A percentile compares a stretch with the other conserved stretches of the same genome.
phyloP scores from a whole-genome alignment of 2,329 filamentous ascomycete species.

The Fusarium sp. region DNA sequence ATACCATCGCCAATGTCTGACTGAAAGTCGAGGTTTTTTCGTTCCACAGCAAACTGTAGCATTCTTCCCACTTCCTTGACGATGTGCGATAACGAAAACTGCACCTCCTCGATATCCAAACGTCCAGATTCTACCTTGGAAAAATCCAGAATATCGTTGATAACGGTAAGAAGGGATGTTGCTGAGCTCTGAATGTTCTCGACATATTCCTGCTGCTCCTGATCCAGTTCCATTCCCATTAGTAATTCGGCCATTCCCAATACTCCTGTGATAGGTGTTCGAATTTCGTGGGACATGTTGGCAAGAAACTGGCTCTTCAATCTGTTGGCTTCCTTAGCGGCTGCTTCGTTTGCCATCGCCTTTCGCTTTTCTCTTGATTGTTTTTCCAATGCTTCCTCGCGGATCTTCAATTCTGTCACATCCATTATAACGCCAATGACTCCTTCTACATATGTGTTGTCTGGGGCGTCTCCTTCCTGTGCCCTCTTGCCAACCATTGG shows the following conservation, averaged over 20 bases:
- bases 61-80: conserved; percentile 86
- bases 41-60: conserved; percentile 85
- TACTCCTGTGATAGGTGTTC: conserved; percentile 82
- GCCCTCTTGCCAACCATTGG: conserved; percentile 71
- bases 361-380: conserved; percentile 77
- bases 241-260: conserved; percentile 84
- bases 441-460: conserved; percentile 70
- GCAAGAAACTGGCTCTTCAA: conserved; percentile 85
- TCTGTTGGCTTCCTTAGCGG: conserved; percentile 82
- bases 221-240: conserved; percentile 73
- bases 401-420: conserved; percentile 74
- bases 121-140: conserved; percentile 86
- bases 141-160: conserved; percentile 92
- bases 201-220: conserved; percentile 80
- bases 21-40: conserved; percentile 80
- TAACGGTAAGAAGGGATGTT: conserved; percentile 85
- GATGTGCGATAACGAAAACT: conserved; percentile 79
- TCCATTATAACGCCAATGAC: conserved; percentile 86
- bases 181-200: conserved; percentile 84
- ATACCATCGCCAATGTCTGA: conserved; percentile 73
- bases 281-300: conserved; percentile 85
- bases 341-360: conserved; percentile 79
- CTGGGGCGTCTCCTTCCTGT: conserved; percentile 60
- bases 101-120: conserved; percentile 82
- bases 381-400: conserved; percentile 63